Percentiles rank a stretch among this genome's conserved stretches.
Evolutionary conservation across 257 asterid genomes (phyloP).

Genomic region (Primulina eburnea): DNA sequence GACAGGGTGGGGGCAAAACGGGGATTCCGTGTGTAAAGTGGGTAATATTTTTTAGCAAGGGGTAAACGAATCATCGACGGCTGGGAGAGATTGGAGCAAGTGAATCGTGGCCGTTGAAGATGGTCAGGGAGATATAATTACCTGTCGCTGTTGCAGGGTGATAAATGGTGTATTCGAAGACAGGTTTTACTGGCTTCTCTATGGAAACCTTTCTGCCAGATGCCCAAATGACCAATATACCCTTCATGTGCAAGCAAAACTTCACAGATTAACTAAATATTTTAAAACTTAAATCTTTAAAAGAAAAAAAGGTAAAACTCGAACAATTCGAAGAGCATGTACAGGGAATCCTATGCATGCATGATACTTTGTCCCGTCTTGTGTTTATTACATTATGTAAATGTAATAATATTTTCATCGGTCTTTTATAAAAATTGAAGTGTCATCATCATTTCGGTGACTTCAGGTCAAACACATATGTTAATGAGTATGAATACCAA

Average conservation of each 20-base stretch:
- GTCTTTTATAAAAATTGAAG: too few species aligned
- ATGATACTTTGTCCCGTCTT: too few species aligned
- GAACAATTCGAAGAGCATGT: too few species aligned
- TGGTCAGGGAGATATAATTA: not conserved
- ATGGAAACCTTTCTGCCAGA: not conserved
- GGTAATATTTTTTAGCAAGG: not conserved
- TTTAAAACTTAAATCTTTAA: too few species aligned
- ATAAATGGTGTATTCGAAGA: not conserved
- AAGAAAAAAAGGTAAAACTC: too few species aligned
- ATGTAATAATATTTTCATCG: too few species aligned
- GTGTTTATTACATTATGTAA: too few species aligned
- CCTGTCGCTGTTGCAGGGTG: slow-evolving; percentile 1
- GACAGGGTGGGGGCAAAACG: not conserved
- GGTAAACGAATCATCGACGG: not conserved
- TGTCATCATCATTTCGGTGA: too few species aligned
- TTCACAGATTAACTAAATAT: too few species aligned
- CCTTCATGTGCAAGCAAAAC: not conserved
- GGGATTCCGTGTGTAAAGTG: not conserved
- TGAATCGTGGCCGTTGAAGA: not conserved
- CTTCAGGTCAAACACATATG: too few species aligned
- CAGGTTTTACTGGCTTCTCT: not conserved
- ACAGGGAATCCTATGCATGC: too few species aligned
- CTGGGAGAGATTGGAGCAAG: not conserved
- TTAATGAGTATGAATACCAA: too few species aligned
- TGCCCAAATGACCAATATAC: not conserved